Evolutionary conservation across 257 asterid genomes (phyloP).

Genomic region (Henckelia pumila): DNA sequence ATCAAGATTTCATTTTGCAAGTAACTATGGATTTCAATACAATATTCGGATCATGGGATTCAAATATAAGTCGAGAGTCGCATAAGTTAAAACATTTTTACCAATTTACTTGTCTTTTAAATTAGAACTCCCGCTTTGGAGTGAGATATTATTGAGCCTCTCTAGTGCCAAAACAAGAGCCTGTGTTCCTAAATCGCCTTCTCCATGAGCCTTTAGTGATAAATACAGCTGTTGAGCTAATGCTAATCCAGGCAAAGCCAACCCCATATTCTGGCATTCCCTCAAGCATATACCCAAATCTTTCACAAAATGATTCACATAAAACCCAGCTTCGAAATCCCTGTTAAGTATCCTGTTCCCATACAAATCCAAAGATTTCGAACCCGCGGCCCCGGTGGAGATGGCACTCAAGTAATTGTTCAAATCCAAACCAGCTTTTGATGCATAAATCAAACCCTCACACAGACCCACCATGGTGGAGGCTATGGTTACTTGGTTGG

Average conservation of each 20-base stretch:
- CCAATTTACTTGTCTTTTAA: constrained; percentile 25
- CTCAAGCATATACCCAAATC: constrained; percentile 92
- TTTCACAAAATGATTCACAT: constrained; percentile 90
- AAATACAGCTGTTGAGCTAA: constrained; percentile 89
- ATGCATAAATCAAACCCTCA: constrained; percentile 76
- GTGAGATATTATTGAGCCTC: constrained; percentile 70
- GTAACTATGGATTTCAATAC: not conserved
- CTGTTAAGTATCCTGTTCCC: constrained; percentile 65
- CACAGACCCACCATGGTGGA: constrained; percentile 90
- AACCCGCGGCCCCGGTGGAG: constrained; percentile 87
- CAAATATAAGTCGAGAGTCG: too few relatives aligned
- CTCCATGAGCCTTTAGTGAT: constrained; percentile 83
- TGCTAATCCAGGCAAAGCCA: constrained; percentile 85
- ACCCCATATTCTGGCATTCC: constrained; percentile 87
- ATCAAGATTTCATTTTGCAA: not conserved
- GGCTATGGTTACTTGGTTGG: constrained; percentile 67
- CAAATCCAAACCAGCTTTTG: constrained; percentile 75
- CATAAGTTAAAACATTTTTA: constrained; percentile 15
- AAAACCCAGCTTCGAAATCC: constrained; percentile 89
- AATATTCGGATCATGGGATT: not conserved
- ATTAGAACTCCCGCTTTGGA: constrained; percentile 22
- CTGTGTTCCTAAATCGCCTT: constrained; percentile 87
- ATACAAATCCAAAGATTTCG: constrained; percentile 80
- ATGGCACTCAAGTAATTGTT: constrained; percentile 52
- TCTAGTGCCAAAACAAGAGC: constrained; percentile 81